Percentiles rank a stretch among this genome's conserved stretches.
phyloP scores from a whole-genome alignment of 2,329 filamentous ascomycete genomes.

The Orbilia brochopaga region DNA sequence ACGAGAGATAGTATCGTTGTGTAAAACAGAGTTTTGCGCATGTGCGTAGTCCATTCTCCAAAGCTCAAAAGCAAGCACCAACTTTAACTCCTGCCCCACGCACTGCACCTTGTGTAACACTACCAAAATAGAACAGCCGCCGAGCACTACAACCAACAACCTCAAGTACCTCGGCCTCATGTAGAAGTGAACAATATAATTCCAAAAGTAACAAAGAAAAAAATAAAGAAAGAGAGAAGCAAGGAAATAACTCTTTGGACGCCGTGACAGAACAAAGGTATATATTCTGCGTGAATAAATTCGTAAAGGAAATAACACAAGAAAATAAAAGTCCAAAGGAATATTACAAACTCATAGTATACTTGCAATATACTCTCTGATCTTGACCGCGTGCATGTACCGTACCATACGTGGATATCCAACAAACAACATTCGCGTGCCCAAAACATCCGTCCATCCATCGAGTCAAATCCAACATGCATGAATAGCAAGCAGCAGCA shows the following conservation, averaged over 20 bases:
- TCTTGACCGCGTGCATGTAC: neutral
- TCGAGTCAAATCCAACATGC: neutral
- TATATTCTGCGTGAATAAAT: conserved; percentile 13
- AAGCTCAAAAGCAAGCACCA: neutral
- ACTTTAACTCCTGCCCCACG: conserved; percentile 6
- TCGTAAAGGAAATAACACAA: conserved; percentile 19
- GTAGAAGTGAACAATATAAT: neutral
- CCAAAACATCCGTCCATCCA: neutral
- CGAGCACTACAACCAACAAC: conserved; percentile 12
- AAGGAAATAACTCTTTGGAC: conserved; percentile 9
- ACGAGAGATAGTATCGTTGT: too few species aligned
- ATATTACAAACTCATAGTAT: conserved; percentile 3
- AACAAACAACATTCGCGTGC: neutral
- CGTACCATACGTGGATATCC: neutral
- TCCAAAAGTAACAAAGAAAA: conserved; percentile 20
- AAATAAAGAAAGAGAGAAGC: conserved; percentile 11
- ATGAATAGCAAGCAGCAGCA: neutral
- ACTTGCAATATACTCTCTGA: neutral
- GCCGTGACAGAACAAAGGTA: conserved; percentile 2
- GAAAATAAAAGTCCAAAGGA: conserved; percentile 12
- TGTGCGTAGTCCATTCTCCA: neutral
- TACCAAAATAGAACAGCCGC: neutral
- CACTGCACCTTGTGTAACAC: conserved; percentile 5
- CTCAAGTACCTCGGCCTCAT: conserved; percentile 6
- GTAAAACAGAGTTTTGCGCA: conserved; percentile 3